Base-by-base conservation (phyloP, 2,329 filamentous ascomycete genomes). In the Calonectria ilicicola region DNA sequence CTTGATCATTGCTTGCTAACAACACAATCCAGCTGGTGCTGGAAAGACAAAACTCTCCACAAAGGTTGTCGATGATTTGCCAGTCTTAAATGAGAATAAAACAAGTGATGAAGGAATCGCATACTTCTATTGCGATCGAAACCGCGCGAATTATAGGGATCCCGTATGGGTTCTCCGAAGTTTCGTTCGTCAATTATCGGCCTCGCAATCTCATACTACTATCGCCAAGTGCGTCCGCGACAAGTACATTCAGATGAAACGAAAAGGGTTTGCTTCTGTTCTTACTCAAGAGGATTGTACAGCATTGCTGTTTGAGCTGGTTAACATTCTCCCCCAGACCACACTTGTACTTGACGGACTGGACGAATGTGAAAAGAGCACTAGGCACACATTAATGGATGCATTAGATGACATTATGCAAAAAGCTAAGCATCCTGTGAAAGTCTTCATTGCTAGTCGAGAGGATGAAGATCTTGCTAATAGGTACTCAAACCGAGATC, bases 71-170 rank as follows among this genome's bases (percentile, higher is more conserved):
- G 70, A 72, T 26, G 49, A 62, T 56, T 19, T 72, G 3, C 21
- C 62, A 7, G 19, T 4, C 2, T 17, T 62, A 5, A n/a, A 9
- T 12, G 35, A 44, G 5, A 32, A 58, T 12, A 3, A 47, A 3
- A 2, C 19, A 4, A 27, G 29, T 17, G 27, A 67, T 8, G 69
- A 73, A 35, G 74, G 65, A 0, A 65, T 77, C 35, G 76, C 76
- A 0, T 75, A 62, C 40, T 77, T 77, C 9, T 76, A 77, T 10
- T 77, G 75, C 42, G 67, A 72, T 10, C 67, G 72, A 26, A 73
- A 65, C 23, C 73, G 64, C 14, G 7, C 47, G 0, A 64, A 70
- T 5, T 65, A 75, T 29, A 65, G 67, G 58, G 58, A 77, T 2
- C 72, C 73, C 4, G 32, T 69, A 0, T n/a, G 29, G 12, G 56